These are phyloP conservation scores for Periglandula ipomoeae DNA, from an alignment of 2,329 filamentous ascomycete genomes.

Conservation along the genomic window DNA sequence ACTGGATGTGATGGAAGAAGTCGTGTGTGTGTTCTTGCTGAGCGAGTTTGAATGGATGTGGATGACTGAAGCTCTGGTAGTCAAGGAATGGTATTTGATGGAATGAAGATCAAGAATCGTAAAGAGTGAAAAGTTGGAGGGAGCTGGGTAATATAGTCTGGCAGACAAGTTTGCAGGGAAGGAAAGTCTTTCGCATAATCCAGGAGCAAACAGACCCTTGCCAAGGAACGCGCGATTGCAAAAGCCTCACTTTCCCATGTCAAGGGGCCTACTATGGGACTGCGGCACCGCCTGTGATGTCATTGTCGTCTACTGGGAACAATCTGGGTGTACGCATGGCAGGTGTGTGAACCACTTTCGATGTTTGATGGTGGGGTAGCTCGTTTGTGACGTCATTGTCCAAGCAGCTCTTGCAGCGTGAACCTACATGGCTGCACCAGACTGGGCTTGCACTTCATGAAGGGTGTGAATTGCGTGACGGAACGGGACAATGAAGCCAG, in stretches of 20 bases:
- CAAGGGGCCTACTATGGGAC: neutral
- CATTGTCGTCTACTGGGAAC: neutral
- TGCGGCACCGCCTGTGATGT: constrained; percentile 4
- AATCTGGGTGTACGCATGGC: neutral
- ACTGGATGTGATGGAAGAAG: neutral
- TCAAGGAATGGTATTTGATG: neutral
- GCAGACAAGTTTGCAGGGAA: neutral
- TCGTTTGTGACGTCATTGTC: constrained; percentile 7
- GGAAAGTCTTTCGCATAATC: neutral
- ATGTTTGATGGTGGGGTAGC: constrained; percentile 1
- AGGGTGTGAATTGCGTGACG: neutral
- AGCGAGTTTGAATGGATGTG: neutral
- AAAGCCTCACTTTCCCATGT: neutral
- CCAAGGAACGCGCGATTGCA: neutral
- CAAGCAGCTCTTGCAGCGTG: neutral
- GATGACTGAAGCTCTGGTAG: neutral
- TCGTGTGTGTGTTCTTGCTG: neutral
- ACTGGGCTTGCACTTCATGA: neutral
- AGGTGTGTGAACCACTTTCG: neutral
- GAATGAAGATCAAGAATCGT: neutral
- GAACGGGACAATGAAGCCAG: neutral
- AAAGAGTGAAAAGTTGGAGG: neutral
- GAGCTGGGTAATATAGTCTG: constrained; percentile 1
- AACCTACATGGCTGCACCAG: no score
- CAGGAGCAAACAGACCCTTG: neutral